Percentiles rank a stretch among this genome's conserved stretches.
Conservation (phyloP, 2,329 filamentous ascomycete species). For the Microascus cirrosus region DNA sequence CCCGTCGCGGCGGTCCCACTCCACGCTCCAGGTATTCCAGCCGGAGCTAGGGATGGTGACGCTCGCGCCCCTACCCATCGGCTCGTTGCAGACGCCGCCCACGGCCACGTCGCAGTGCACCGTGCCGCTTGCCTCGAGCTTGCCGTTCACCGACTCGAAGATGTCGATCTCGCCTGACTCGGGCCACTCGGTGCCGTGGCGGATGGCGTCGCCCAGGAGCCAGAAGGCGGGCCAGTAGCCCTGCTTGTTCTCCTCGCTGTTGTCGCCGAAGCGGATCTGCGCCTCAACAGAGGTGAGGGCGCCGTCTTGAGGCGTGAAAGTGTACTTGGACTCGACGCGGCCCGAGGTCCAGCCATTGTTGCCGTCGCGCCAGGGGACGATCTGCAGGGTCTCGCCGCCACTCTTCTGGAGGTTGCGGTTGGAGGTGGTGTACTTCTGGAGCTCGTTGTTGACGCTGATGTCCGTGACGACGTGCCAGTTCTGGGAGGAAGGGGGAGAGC, state of each 20-base stretch:
- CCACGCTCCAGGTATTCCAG: constrained; percentile 39
- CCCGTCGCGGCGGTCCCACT: constrained; percentile 33
- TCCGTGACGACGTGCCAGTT: constrained; percentile 31
- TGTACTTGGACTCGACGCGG: constrained; percentile 37
- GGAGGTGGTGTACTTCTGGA: constrained; percentile 34
- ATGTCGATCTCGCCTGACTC: constrained; percentile 45
- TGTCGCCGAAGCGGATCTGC: constrained; percentile 32
- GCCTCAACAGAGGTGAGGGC: constrained; percentile 34
- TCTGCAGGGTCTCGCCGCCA: constrained; percentile 36
- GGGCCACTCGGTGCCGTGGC: constrained; percentile 38
- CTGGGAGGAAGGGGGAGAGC: constrained; percentile 18
- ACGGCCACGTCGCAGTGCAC: constrained; percentile 35
- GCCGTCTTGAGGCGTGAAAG: constrained; percentile 32
- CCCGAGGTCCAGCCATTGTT: constrained; percentile 38
- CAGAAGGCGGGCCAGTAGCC: constrained; percentile 51
- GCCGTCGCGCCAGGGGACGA: constrained; percentile 32
- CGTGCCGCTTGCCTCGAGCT: constrained; percentile 32
- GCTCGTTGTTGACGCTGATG: constrained; percentile 38
- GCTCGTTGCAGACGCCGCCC: constrained; percentile 41
- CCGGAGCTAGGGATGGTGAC: constrained; percentile 23
- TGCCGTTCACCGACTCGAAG: constrained; percentile 43
- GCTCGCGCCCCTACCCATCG: constrained; percentile 25
- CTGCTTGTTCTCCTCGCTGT: constrained; percentile 28
- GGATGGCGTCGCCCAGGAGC: constrained; percentile 39
- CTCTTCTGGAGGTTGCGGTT: constrained; percentile 37